Evolutionary conservation across 1,284 basidiomycete genomes (phyloP), one percentile per base, ranked within the genome.

Genomic region (Rhodotorula sp.): DNA sequence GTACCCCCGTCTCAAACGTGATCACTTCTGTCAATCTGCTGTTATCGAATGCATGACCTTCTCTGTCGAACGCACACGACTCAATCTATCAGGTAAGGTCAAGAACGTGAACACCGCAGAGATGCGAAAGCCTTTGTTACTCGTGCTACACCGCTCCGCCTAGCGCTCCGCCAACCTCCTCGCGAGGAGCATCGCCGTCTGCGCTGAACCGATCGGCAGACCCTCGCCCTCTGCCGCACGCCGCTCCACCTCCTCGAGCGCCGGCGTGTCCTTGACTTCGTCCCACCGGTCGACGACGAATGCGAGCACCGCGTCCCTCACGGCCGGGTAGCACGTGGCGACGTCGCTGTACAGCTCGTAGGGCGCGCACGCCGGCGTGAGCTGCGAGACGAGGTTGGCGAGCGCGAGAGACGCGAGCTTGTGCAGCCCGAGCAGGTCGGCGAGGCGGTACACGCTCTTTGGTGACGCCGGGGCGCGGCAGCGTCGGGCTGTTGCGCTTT

Each of bases 381-480:
- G 64, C 27, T 66, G 60, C 19, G 54, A 46, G 12, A 9, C 5
- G 55, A 66, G 56, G 49, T 58, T 46, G 5, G 1, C 1, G 53
- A 70, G 64, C 8, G 68, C 68, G 41, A 66, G 42, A 21, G 14
- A 7, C 12, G 49, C 17, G 27, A 61, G 19, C 3, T 9, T 23
- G 19, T 23, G 46, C 17, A 67, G 42, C 7, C 61, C 52, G 49
- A 71, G 62, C 13, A 53, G 48, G 44, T 67, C 61, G 3, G 70
- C 50, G 62, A 71, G 70, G 27, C 66, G 66, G 54, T 60, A 71
- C 27, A 67, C 44, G 1, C 61, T 65, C 17, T 68, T 68, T 4
- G 66, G 66, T 17, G 70, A 68, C 1, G 42, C 58, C 1, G 63
- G 63, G 0, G 23, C 7, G 9, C 60, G 66, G 7, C 42, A 44